phyloP scores from a whole-genome alignment of 345 rosid genomes.

The Citropsis articulata region DNA sequence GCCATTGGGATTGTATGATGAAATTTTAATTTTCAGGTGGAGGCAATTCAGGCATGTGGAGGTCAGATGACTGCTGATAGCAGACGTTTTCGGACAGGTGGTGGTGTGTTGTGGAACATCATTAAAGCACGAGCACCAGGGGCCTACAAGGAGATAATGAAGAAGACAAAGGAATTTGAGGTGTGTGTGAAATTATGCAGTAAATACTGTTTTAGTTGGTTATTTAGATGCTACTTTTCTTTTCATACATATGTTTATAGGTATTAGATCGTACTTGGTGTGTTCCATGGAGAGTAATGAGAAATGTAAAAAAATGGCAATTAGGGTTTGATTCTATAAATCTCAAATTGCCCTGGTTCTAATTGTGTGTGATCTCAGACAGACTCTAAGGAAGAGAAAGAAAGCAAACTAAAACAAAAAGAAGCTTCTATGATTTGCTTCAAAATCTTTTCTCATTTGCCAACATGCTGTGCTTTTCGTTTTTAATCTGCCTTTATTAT shows the following conservation, averaged over 20 bases:
- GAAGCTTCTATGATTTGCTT: neutral
- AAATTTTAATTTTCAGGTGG: conserved; percentile 52
- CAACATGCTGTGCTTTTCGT: neutral
- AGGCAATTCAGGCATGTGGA: conserved; percentile 81
- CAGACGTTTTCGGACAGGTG: conserved; percentile 67
- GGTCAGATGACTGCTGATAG: conserved; percentile 97
- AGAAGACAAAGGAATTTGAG: conserved; percentile 88
- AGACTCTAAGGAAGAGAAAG: neutral
- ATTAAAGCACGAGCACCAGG: conserved; percentile 78
- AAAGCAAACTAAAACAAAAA: neutral
- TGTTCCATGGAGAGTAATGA: neutral
- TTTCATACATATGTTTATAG: neutral
- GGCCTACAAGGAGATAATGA: conserved; percentile 76
- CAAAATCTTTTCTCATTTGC: neutral
- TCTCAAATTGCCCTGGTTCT: neutral
- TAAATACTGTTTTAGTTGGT: neutral
- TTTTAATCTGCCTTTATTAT: neutral
- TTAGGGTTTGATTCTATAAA: neutral
- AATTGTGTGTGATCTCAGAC: too few relatives aligned
- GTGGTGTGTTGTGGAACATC: conserved; percentile 85
- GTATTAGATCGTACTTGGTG: neutral
- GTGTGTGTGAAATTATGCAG: conserved; percentile 26
- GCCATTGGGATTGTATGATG: conserved; percentile 13
- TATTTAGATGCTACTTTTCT: neutral
- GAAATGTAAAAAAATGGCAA: neutral